A percentile compares a stretch with the other conserved stretches of the same genome.
phyloP scores from a whole-genome alignment of 768 basidiomycete genomes.

The Coprinellus aureogranulatus region DNA sequence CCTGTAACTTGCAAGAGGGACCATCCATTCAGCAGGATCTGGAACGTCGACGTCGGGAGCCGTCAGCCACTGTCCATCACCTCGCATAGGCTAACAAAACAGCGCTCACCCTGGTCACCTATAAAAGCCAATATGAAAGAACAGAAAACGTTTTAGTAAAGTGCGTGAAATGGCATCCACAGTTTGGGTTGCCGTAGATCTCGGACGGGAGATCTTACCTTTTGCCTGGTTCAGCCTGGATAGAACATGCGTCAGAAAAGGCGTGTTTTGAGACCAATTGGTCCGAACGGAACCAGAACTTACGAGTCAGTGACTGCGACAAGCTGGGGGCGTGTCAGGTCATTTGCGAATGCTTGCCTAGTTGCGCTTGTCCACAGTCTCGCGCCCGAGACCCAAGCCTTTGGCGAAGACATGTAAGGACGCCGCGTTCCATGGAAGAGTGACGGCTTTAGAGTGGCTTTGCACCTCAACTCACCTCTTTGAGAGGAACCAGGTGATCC shows the following conservation, averaged over 20 bases:
- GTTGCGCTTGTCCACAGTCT: conserved; percentile 48
- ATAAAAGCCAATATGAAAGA: background rate
- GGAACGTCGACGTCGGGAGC: background rate
- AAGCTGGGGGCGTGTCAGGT: conserved; percentile 53
- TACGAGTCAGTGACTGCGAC: conserved; percentile 46
- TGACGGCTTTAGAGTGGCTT: background rate
- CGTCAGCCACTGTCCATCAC: background rate
- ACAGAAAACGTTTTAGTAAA: background rate
- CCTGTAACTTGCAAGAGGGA: conserved; percentile 44
- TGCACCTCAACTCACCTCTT: conserved; percentile 33
- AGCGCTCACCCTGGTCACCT: conserved; percentile 44
- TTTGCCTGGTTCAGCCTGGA: conserved; percentile 47
- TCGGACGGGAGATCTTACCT: conserved; percentile 24
- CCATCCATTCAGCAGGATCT: conserved; percentile 54
- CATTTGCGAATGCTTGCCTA: conserved; percentile 54
- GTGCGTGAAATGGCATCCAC: background rate
- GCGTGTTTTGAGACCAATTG: too few species aligned
- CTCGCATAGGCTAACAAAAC: background rate
- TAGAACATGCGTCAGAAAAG: background rate
- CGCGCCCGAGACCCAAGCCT: conserved; percentile 60
- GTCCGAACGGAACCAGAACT: conserved; percentile 8
- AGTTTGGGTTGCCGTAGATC: background rate
- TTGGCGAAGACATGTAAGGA: background rate
- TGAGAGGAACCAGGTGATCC: conserved; percentile 56
- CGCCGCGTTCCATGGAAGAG: background rate